These are phyloP conservation scores for Hypomyces rosellus DNA, from an alignment of 2,329 filamentous ascomycete species.

Conservation along the genomic window DNA sequence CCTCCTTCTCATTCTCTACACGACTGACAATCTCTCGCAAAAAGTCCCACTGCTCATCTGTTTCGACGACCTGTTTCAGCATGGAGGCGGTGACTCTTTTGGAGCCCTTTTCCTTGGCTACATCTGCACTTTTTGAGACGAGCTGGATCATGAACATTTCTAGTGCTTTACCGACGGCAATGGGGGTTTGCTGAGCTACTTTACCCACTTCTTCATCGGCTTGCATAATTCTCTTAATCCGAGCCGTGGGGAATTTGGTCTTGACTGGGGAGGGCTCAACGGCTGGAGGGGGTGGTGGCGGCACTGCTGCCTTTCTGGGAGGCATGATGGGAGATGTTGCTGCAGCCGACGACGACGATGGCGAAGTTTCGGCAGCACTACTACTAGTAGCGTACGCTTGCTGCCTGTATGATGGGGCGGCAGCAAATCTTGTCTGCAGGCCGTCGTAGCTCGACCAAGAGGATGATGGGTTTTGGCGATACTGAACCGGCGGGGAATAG, in stretches of 20 bases:
- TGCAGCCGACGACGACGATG: conserved; percentile 10
- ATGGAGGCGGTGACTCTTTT: conserved; percentile 88
- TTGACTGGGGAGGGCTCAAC: conserved; percentile 67
- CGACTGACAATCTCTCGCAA: conserved; percentile 83
- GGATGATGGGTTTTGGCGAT: conserved; percentile 11
- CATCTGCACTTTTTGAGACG: conserved; percentile 78
- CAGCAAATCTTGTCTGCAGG: conserved; percentile 12
- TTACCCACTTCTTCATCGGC: conserved; percentile 98
- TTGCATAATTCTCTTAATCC: conserved; percentile 99
- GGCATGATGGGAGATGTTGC: conserved; percentile 25
- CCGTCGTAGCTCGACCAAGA: conserved; percentile 14
- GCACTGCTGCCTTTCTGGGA: conserved; percentile 23
- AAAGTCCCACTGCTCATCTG: conserved; percentile 92
- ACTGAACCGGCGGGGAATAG: conserved; percentile 18
- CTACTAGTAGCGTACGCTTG: not conserved
- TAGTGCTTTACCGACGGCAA: conserved; percentile 89
- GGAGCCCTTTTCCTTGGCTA: conserved; percentile 74
- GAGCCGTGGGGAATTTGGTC: conserved; percentile 93
- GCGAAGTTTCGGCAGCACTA: not conserved
- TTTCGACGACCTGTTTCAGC: conserved; percentile 83
- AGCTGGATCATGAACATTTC: conserved; percentile 97
- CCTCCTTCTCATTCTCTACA: conserved; percentile 57
- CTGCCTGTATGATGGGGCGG: conserved; percentile 1
- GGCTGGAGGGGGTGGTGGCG: conserved; percentile 29
- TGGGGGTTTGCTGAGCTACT: conserved; percentile 94